A percentile compares a stretch with the other conserved stretches of the same genome.
phyloP scores from a whole-genome alignment of 805 yeast species.

The Tanozyma kutaoensis region DNA sequence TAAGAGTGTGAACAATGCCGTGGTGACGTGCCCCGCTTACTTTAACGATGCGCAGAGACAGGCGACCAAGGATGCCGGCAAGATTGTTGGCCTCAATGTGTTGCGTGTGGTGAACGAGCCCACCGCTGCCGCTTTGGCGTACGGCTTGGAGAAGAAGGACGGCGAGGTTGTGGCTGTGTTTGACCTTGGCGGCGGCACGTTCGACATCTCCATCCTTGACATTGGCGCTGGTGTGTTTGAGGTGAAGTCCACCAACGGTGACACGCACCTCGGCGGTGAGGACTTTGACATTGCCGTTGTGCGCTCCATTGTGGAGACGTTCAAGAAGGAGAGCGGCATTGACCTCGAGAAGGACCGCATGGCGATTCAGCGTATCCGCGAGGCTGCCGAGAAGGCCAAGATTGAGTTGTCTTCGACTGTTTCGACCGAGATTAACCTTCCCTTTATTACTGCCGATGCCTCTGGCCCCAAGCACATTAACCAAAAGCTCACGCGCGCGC shows the following conservation, averaged over 20 bases:
- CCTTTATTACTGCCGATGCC: slow-evolving; percentile 81
- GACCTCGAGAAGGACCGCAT: slow-evolving; percentile 29
- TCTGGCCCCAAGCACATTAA: slow-evolving; percentile 70
- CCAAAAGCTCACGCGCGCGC: slow-evolving; percentile 53
- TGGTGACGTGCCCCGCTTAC: slow-evolving; percentile 83
- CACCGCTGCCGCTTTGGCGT: slow-evolving; percentile 89
- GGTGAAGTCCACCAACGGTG: slow-evolving; percentile 96
- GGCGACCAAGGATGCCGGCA: slow-evolving; percentile 96
- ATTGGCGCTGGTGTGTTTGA: slow-evolving; percentile 96
- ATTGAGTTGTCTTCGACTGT: slow-evolving; percentile 69
- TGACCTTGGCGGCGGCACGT: slow-evolving; percentile 98
- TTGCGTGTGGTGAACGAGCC: slow-evolving; percentile 86
- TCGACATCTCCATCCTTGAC: slow-evolving; percentile 92
- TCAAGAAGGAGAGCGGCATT: slow-evolving; percentile 62
- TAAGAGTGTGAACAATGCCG: slow-evolving; percentile 79
- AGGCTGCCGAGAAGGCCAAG: slow-evolving; percentile 71
- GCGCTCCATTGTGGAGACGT: slow-evolving; percentile 67
- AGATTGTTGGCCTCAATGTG: slow-evolving; percentile 87
- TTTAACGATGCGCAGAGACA: slow-evolving; percentile 88
- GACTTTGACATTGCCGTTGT: slow-evolving; percentile 82
- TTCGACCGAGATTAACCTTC: slow-evolving; percentile 64
- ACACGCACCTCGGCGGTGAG: slow-evolving; percentile 88
- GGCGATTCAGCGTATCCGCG: slow-evolving; percentile 67
- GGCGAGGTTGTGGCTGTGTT: slow-evolving; percentile 86
- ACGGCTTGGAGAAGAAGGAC: slow-evolving; percentile 81